Conservation (phyloP, 495 filamentous ascomycete species). For the Pseudomonodictys pantanalensis region DNA sequence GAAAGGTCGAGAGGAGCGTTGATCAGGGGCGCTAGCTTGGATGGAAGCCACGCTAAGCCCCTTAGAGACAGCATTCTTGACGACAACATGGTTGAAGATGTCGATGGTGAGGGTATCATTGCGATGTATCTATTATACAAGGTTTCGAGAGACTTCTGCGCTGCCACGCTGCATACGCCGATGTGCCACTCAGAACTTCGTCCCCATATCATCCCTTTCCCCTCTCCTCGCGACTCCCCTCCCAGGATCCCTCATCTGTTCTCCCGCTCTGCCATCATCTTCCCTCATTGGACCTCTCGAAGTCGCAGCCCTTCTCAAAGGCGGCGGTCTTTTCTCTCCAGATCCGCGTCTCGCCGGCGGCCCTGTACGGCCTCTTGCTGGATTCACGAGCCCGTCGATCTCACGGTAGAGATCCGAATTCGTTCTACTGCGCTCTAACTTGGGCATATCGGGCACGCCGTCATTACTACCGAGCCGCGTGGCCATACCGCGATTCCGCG, state of each 20-base stretch:
- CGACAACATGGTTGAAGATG: too few relatives aligned
- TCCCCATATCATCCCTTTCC: not conserved
- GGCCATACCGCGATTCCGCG: constrained; percentile 1
- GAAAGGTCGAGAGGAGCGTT: too few relatives aligned
- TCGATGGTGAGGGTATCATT: too few relatives aligned
- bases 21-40: too few relatives aligned
- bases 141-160: not conserved
- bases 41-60: too few relatives aligned
- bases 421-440: not conserved
- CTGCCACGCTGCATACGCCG: not conserved
- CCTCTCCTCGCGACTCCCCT: not conserved
- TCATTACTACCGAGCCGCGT: not conserved
- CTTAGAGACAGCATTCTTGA: too few relatives aligned
- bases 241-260: not conserved
- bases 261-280: not conserved
- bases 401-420: constrained; percentile 19
- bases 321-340: not conserved
- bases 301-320: constrained; percentile 3
- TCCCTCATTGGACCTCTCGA: not conserved
- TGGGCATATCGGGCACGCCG: not conserved
- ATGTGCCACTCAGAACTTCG: not conserved
- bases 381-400: constrained; percentile 12
- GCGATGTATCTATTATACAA: too few relatives aligned
- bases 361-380: not conserved
- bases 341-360: not conserved